Percentiles rank a stretch among this genome's conserved stretches.
These are phyloP conservation scores for Penicillium maclennaniae DNA, from an alignment of 495 filamentous ascomycete genomes.

Conservation along the genomic window DNA sequence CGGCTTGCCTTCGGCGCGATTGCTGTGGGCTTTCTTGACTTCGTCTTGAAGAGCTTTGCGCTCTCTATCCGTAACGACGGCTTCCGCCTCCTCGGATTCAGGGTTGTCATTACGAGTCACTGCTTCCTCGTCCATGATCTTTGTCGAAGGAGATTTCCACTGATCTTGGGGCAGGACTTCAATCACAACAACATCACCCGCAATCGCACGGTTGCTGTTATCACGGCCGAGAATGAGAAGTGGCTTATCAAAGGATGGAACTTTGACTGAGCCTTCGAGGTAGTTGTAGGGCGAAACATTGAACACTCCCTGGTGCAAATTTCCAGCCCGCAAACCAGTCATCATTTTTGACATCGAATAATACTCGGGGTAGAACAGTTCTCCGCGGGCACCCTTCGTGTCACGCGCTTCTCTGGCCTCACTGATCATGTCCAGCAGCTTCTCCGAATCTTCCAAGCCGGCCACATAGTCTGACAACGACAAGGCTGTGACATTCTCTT, in stretches of 20 bases:
- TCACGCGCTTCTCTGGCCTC: slow-evolving; percentile 64
- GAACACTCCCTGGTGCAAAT: slow-evolving; percentile 88
- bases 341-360: slow-evolving; percentile 89
- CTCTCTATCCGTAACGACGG: slow-evolving; percentile 79
- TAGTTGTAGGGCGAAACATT: slow-evolving; percentile 98
- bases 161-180: slow-evolving; percentile 89
- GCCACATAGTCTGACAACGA: slow-evolving; percentile 75
- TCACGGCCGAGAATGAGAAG: slow-evolving; percentile 89
- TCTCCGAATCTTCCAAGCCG: slow-evolving; percentile 76
- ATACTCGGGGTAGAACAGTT: slow-evolving; percentile 80
- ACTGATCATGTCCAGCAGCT: slow-evolving; percentile 92
- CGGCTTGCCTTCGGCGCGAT: slow-evolving; percentile 68
- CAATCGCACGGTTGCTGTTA: slow-evolving; percentile 90
- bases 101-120: slow-evolving; percentile 91
- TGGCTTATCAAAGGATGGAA: slow-evolving; percentile 82
- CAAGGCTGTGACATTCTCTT: slow-evolving; percentile 63
- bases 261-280: slow-evolving; percentile 84
- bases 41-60: slow-evolving; percentile 82
- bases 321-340: slow-evolving; percentile 81
- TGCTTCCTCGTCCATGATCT: slow-evolving; percentile 91
- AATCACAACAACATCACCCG: slow-evolving; percentile 87
- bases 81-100: slow-evolving; percentile 70
- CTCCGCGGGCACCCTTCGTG: slow-evolving; percentile 53
- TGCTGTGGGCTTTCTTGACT: slow-evolving; percentile 80
- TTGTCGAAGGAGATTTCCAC: slow-evolving; percentile 93